Percentiles rank a stretch among this genome's conserved stretches.
phyloP scores from a whole-genome alignment of 2,329 filamentous ascomycete genomes.

The Aspergillus costaricaensis region DNA sequence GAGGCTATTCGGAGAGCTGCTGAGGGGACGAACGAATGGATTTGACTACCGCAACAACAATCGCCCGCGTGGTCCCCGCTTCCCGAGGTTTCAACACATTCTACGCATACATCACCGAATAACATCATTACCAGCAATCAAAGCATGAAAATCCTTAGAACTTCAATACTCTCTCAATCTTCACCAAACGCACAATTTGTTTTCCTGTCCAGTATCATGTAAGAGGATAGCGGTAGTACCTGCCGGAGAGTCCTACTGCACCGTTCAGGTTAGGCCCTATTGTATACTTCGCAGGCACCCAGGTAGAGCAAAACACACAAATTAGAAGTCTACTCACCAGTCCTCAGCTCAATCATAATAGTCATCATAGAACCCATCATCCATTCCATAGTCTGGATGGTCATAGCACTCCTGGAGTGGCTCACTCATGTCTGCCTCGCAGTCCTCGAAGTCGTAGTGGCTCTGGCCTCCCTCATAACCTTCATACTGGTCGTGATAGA shows the following conservation, averaged over 20 bases:
- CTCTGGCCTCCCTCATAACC: not conserved
- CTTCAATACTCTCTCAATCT: too few species aligned
- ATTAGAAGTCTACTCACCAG: not conserved
- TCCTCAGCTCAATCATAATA: not conserved
- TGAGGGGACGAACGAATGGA: slow-evolving; percentile 7
- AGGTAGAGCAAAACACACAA: not conserved
- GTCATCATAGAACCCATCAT: not conserved
- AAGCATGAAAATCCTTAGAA: too few species aligned
- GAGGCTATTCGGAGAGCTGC: slow-evolving; percentile 3
- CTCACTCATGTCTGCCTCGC: not conserved
- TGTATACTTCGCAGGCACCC: not conserved
- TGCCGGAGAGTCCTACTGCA: not conserved
- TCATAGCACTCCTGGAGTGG: not conserved
- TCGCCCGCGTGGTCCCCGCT: slow-evolving; percentile 21
- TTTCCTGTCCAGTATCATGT: not conserved
- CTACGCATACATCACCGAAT: too few species aligned
- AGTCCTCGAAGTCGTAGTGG: not conserved
- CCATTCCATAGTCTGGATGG: not conserved
- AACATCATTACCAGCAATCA: too few species aligned
- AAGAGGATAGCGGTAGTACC: not conserved
- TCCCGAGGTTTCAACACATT: not conserved
- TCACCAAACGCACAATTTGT: too few species aligned
- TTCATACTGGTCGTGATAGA: not conserved
- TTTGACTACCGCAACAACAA: slow-evolving; percentile 25
- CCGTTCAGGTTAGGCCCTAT: not conserved